Percentiles rank a stretch among this genome's conserved stretches.
phyloP scores from a whole-genome alignment of 2,329 filamentous ascomycete genomes.

The Didymella exigua region DNA sequence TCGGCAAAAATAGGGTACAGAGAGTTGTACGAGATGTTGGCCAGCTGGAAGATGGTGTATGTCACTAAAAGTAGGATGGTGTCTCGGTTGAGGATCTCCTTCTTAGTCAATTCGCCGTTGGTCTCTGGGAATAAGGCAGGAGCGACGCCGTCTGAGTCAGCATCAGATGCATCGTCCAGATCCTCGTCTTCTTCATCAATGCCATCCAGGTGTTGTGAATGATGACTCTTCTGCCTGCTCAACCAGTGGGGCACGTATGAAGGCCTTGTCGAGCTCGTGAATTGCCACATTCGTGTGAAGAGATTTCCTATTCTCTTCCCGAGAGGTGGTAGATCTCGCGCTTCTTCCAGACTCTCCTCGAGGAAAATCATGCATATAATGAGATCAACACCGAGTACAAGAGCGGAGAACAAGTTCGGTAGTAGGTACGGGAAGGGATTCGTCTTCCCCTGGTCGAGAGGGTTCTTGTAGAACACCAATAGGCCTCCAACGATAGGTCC shows the following conservation, averaged over 20 bases:
- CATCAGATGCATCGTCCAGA: constrained; percentile 47
- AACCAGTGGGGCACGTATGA: constrained; percentile 60
- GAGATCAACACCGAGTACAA: constrained; percentile 73
- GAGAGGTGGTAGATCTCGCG: constrained; percentile 65
- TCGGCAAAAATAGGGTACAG: constrained; percentile 93
- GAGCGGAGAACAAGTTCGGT: constrained; percentile 80
- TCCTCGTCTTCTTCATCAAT: constrained; percentile 52
- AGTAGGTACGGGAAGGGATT: constrained; percentile 79
- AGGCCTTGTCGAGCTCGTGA: constrained; percentile 63
- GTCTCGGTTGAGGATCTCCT: constrained; percentile 75
- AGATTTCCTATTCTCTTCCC: constrained; percentile 63
- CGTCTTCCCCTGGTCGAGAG: constrained; percentile 56
- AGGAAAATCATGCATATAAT: constrained; percentile 78
- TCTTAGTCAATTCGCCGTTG: constrained; percentile 54
- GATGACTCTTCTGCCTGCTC: constrained; percentile 31
- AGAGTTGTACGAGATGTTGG: constrained; percentile 94
- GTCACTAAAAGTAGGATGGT: constrained; percentile 81
- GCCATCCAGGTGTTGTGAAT: constrained; percentile 41
- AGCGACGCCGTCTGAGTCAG: constrained; percentile 47
- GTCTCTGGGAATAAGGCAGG: constrained; percentile 52
- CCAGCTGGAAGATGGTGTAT: constrained; percentile 91
- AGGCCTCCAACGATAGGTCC: constrained; percentile 90
- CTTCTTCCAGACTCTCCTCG: constrained; percentile 80
- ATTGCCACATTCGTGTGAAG: constrained; percentile 74
- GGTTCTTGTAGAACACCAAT: constrained; percentile 69